Conservation (phyloP, 2,329 filamentous ascomycete genomes). For the Dothideomycetidae sp. region DNA sequence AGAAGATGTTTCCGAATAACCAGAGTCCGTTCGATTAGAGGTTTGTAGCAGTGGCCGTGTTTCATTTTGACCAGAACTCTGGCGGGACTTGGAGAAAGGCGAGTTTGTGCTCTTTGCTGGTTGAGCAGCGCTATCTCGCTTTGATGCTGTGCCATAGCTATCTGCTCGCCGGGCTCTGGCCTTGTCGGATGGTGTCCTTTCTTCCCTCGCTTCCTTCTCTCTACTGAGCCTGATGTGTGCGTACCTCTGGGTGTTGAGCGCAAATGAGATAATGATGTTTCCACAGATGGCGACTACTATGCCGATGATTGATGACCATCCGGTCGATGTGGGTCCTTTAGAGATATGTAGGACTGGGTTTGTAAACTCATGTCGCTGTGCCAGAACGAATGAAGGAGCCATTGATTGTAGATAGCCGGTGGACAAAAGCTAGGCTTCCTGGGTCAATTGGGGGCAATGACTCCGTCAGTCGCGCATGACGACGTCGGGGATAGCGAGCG, state of each 20-base stretch:
- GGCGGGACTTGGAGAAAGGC: too few species aligned
- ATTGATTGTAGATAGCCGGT: too few species aligned
- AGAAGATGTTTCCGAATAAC: conserved; percentile 5
- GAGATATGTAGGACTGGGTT: background rate
- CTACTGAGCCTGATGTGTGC: conserved; percentile 75
- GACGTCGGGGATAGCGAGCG: too few species aligned
- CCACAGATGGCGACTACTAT: conserved; percentile 86
- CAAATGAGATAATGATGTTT: conserved; percentile 87
- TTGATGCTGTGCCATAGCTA: conserved; percentile 32
- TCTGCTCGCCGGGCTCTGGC: conserved; percentile 11
- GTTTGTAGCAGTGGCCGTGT: conserved; percentile 4
- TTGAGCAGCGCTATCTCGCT: background rate
- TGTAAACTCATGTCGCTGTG: background rate
- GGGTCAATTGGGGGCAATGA: too few species aligned
- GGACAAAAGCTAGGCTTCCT: too few species aligned
- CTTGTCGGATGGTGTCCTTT: conserved; percentile 21
- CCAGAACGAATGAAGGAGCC: background rate
- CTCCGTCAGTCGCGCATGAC: too few species aligned
- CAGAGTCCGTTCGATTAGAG: conserved; percentile 5
- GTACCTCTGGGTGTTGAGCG: conserved; percentile 91
- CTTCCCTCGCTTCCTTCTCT: conserved; percentile 41
- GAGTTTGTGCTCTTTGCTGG: conserved; percentile 10
- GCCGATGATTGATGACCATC: conserved; percentile 87
- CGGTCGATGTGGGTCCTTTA: conserved; percentile 17
- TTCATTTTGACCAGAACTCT: background rate